Base-by-base conservation (phyloP, 805 yeast genomes). In the Sungouiella thailandica region DNA sequence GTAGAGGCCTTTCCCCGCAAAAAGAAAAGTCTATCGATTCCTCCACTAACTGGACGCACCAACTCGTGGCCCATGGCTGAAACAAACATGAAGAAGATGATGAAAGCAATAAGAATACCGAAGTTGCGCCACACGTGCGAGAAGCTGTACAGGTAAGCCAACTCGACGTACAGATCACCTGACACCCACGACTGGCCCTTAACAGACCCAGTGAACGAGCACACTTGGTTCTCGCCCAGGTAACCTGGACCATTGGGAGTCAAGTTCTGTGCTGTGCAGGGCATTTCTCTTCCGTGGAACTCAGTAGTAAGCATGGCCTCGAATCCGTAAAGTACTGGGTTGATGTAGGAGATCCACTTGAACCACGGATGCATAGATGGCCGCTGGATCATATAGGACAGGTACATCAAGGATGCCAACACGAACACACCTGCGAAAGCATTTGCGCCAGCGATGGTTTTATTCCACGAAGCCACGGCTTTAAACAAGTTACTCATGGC, bases 401-500 rank as follows among this genome's bases (percentile, higher is more conserved):
- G 60, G 46, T 51, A 57, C 54, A 53, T 50, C 36, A 55, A 47
- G 2, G 50, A 20, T 4, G 57, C 57, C 36, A 57, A 48, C 49
- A 70, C 42, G 60, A 56, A 43, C 58, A 72, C 50, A 67, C 76
- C 58, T 49, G 78, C 78, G 47, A 72, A 44, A 22, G 78, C 74
- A 40, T 75, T 76, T 7, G 80, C 80, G 39, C 73, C 65, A 15
- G 72, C 68, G 56, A 76, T 74, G 40, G 72, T 72, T 34, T 64
- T 69, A 32, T 74, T 70, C 35, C 72, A 40, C 16, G 76, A 65
- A 31, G 79, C 79, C 44, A 72, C 68, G 14, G 74, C 65, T 46
- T 73, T 71, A 60, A 75, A 75, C 31, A 73, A 60, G 28, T 68
- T 63, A 2, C 75, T 68, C 63, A 75, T 73, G 50, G 77, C 70